Percentiles rank a stretch among this genome's conserved stretches.
These are phyloP conservation scores for Mycogone perniciosa DNA, from an alignment of 2,329 filamentous ascomycete genomes.

Conservation along the genomic window DNA sequence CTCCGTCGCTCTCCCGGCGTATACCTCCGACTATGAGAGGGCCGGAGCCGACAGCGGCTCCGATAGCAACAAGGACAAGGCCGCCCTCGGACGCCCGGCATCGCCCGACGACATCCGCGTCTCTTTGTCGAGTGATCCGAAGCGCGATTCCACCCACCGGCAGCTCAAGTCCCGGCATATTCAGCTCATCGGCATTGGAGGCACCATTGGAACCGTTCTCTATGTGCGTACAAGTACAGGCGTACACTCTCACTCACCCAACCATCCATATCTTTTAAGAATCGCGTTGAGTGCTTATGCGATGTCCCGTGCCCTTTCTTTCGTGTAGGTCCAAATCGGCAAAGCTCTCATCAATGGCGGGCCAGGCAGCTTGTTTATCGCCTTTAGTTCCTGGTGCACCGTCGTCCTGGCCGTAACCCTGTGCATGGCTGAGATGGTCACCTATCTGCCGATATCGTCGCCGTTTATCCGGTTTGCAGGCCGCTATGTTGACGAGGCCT, in stretches of 20 bases:
- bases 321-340: conserved; percentile 46
- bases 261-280: neutral
- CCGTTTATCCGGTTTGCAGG: conserved; percentile 74
- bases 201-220: conserved; percentile 57
- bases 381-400: conserved; percentile 56
- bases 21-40: conserved; percentile 20
- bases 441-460: conserved; percentile 68
- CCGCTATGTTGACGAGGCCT: conserved; percentile 67
- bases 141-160: conserved; percentile 41
- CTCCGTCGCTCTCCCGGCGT: conserved; percentile 15
- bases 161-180: conserved; percentile 51
- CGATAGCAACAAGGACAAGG: neutral
- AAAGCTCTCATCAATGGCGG: conserved; percentile 52
- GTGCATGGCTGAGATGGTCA: conserved; percentile 69
- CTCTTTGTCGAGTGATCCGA: conserved; percentile 16
- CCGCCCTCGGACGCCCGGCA: neutral
- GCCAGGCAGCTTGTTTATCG: conserved; percentile 51
- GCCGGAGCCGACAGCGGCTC: neutral
- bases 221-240: conserved; percentile 34
- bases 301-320: conserved; percentile 13
- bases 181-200: conserved; percentile 56
- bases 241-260: neutral
- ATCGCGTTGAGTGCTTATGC: conserved; percentile 14
- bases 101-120: conserved; percentile 10
- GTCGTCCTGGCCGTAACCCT: conserved; percentile 55